Percentiles rank a stretch among this genome's conserved stretches.
Conservation (phyloP, 345 rosid species). For the Syzygium oleosum region DNA sequence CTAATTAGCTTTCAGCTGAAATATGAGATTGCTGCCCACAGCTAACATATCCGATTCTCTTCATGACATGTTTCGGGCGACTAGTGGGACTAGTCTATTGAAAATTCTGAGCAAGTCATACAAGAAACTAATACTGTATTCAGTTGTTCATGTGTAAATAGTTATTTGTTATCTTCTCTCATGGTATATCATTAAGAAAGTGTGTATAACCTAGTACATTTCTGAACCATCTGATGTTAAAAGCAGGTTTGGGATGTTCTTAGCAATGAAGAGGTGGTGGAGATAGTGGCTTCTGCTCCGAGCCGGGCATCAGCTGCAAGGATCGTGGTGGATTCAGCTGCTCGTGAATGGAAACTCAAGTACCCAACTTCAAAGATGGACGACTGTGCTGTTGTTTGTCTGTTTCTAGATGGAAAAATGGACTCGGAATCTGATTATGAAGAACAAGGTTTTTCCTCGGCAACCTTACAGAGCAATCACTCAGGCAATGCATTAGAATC, state of each 20-base stretch:
- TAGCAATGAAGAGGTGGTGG: constrained; percentile 96
- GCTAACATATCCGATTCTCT: not conserved
- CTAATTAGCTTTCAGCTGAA: not conserved
- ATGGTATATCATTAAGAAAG: not conserved
- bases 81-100: not conserved
- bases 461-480: constrained; percentile 62
- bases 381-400: constrained; percentile 97
- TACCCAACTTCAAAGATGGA: constrained; percentile 99
- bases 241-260: constrained; percentile 95
- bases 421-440: constrained; percentile 80
- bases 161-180: not conserved
- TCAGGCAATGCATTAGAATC: constrained; percentile 62
- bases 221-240: not conserved
- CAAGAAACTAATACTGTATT: not conserved
- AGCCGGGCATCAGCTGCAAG: constrained; percentile 82
- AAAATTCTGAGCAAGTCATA: not conserved
- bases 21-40: not conserved
- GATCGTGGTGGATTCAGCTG: constrained; percentile 76
- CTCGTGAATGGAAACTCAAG: constrained; percentile 90
- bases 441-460: constrained; percentile 72
- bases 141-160: not conserved
- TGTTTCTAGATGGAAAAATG: constrained; percentile 94
- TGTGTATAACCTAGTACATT: not conserved
- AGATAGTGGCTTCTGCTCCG: constrained; percentile 74
- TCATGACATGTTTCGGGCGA: not conserved